phyloP scores from a whole-genome alignment of 1,284 basidiomycete genomes.

The Porodaedalea pini region DNA sequence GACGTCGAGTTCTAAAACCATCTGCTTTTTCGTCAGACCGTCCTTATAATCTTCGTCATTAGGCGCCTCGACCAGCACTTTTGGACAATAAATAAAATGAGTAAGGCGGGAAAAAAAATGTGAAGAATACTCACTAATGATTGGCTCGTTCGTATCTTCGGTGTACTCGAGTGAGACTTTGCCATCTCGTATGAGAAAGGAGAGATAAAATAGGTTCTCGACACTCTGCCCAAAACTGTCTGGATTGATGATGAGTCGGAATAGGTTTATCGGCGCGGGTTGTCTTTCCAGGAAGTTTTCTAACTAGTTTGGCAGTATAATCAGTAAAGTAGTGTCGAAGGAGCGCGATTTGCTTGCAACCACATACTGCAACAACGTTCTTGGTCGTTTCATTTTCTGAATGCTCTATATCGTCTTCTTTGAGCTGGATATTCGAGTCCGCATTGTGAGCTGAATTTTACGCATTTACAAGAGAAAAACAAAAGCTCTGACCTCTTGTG shows the following conservation, averaged over 20 bases:
- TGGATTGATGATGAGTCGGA: constrained; percentile 84
- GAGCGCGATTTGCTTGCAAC: neutral
- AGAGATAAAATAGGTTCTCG: constrained; percentile 91
- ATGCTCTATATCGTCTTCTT: constrained; percentile 70
- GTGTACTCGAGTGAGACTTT: constrained; percentile 66
- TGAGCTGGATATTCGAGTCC: constrained; percentile 40
- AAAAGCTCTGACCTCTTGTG: constrained; percentile 51
- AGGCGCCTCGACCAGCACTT: constrained; percentile 43
- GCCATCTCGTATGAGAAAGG: constrained; percentile 85
- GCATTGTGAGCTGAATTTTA: neutral
- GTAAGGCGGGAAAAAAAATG: neutral
- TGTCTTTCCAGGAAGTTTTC: constrained; percentile 48
- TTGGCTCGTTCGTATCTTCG: constrained; percentile 59
- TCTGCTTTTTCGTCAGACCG: constrained; percentile 71
- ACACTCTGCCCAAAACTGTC: constrained; percentile 87
- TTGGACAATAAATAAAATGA: neutral
- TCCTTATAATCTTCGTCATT: constrained; percentile 57
- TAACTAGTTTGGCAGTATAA: constrained; percentile 38
- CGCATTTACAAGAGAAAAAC: neutral
- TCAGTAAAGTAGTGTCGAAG: neutral
- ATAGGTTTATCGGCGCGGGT: constrained; percentile 63
- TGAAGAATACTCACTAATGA: constrained; percentile 57
- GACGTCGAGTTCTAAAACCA: constrained; percentile 86
- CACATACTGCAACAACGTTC: constrained; percentile 62
- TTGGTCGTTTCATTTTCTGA: constrained; percentile 81